phyloP scores from a whole-genome alignment of 1,284 basidiomycete genomes.

The Hypsizygus ulmarius region DNA sequence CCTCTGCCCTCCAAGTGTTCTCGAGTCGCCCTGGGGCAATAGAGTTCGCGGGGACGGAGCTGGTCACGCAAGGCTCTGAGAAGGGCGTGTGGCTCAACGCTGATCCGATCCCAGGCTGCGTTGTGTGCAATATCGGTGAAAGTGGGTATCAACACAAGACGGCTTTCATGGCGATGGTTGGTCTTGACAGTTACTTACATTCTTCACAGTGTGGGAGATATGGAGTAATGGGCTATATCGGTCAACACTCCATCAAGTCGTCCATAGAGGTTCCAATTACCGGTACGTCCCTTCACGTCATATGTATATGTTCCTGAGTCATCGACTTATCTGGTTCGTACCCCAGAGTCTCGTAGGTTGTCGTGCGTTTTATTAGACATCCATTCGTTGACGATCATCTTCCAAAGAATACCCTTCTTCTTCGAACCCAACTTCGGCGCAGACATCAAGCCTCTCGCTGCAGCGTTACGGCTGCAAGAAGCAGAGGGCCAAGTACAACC shows the following conservation, averaged over 20 bases:
- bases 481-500: slow-evolving; percentile 22
- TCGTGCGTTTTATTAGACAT: neutral
- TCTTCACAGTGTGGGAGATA: slow-evolving; percentile 73
- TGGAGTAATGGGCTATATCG: slow-evolving; percentile 81
- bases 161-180: neutral
- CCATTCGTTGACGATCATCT: neutral
- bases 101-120: slow-evolving; percentile 72
- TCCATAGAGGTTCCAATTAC: slow-evolving; percentile 71
- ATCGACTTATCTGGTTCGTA: slow-evolving; percentile 9
- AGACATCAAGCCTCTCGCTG: slow-evolving; percentile 55
- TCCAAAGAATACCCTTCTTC: slow-evolving; percentile 74
- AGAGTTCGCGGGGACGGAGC: slow-evolving; percentile 34
- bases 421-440: slow-evolving; percentile 83
- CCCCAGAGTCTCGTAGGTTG: slow-evolving; percentile 56
- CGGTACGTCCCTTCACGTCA: slow-evolving; percentile 47
- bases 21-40: slow-evolving; percentile 42
- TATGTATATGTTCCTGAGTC: neutral
- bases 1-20: slow-evolving; percentile 79
- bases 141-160: slow-evolving; percentile 46
- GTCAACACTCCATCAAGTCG: slow-evolving; percentile 74
- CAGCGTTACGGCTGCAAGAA: slow-evolving; percentile 48
- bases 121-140: slow-evolving; percentile 84
- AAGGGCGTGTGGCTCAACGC: slow-evolving; percentile 76
- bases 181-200: neutral
- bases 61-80: slow-evolving; percentile 48